Base-by-base conservation (phyloP, 2,329 filamentous ascomycete genomes). In the Trichothecium roseum region DNA sequence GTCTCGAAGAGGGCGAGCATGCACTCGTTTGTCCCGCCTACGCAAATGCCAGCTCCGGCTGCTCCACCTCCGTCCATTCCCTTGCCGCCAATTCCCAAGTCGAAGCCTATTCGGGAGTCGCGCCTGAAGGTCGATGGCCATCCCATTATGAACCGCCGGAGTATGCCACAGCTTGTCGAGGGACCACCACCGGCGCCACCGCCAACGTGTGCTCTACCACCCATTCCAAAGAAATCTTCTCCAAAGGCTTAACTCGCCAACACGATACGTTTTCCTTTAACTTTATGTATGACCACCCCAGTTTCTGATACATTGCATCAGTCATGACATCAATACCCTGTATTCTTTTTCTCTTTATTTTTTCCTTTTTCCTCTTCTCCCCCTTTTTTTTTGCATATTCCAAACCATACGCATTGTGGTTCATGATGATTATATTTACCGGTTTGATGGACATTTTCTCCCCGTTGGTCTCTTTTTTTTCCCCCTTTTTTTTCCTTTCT, bases 121-220 rank as follows among this genome's bases (percentile, higher is more conserved):
- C 43, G 45, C 34, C 36, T 41, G 1, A 48, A 52, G 5, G 35
- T 32, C n/a, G 42, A 37, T 10, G 40, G 42, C 7, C 54, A 44
- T 30, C 41, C 42, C 5, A 34, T 56, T 16, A 27, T 51, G 18
- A 60, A 58, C 35, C 57, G 67, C 18, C 59, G 63, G 37, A 73
- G 69, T 51, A 63, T 72, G 62, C 63, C 69, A 5, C 66, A 71
- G 18, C 54, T 72, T 27, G 54, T 53, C 2, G 62, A 67, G 10
- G 67, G 66, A 1, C 69, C 69, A 20, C 71, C 71, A 2, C 69
- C 64, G 13, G 66, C 60, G 12, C 72, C 72, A 6, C 72, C 72
- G 5, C 72, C 72, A 17, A 72, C 58, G 9, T 65, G 64, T 42
- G 69, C 71, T 12, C 57, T 76, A 16, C 72, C 72, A 14, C 71